Base-by-base conservation (phyloP, 805 yeast genomes). In the Teunomyces aglyptinius region DNA sequence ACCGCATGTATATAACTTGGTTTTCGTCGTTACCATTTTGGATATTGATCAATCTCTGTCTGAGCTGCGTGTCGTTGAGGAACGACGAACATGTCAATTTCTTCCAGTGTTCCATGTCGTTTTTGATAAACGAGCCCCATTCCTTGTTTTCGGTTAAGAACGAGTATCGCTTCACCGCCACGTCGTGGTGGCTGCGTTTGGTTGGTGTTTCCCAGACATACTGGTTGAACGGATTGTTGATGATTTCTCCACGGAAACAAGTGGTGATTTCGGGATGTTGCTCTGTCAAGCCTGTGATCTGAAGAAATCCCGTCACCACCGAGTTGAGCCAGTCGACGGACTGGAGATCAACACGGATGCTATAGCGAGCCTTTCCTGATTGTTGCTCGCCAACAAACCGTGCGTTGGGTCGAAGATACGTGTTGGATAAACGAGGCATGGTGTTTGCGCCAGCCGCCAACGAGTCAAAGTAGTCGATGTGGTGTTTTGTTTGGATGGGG, bases 1-100 rank as follows among this genome's bases (percentile, higher is more conserved):
- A 91, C 54, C 97, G 76, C 97, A 91, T 91, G 61, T 82, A 91
- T 5, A 91, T 66, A 56, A 57, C 62, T 46, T 57, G 63, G 19
- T 64, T 56, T 41, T 67, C 65, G 31, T 60, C 64, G 27, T 52
- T 42, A 18, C 71, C 70, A 24, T 56, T 39, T 51, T 67, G 69
- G 39, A 71, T 68, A 24, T 47, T 50, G 13, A 49, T 48, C 45
- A 72, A 59, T 43, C 61, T 63, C 31, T 54, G 49, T 28, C 57
- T 49, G 33, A 72, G 54, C 38, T 63, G 59, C 3, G 38, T 27
- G 45, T 69, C 71, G 19, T 78, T 78, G 42, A 81, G 60, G 58
- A 82, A 88, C 41, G 76, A 77, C 33, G 70, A 63, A 13, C 67
- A 64, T 2, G 73, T 70, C 6, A 82, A 66, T 22, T 73, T 77